A percentile compares a stretch with the other conserved stretches of the same genome.
Conservation (phyloP, 257 asterid species). For the Lycium ferocissimum region DNA sequence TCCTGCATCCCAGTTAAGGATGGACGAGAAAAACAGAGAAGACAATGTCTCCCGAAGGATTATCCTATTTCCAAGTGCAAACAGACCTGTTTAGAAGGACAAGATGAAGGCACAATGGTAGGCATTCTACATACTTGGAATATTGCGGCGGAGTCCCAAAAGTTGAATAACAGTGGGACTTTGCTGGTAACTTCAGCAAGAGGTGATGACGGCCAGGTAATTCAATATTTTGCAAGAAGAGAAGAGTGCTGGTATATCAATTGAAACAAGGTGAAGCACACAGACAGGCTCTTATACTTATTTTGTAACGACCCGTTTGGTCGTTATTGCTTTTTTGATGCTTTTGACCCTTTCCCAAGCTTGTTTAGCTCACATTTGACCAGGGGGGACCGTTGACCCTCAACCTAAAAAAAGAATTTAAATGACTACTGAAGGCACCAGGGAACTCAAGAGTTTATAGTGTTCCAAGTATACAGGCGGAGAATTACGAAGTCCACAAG, state of each 20-base stretch:
- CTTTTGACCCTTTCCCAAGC: too few relatives aligned
- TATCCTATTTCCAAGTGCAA: neutral
- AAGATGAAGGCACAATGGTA: neutral
- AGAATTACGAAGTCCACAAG: too few relatives aligned
- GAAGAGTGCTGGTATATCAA: too few relatives aligned
- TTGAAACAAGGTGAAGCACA: too few relatives aligned
- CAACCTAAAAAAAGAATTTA: neutral
- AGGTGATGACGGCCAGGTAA: neutral
- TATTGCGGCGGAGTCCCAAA: neutral
- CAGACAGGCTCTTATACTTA: too few relatives aligned
- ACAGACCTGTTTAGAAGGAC: neutral
- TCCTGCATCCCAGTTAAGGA: neutral
- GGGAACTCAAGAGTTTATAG: neutral
- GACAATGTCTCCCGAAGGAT: neutral
- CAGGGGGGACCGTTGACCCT: too few relatives aligned
- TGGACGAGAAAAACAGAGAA: constrained; percentile 3
- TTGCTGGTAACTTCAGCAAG: neutral
- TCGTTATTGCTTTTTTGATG: too few relatives aligned
- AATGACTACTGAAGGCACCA: neutral
- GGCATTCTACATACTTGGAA: neutral
- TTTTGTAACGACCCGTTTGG: too few relatives aligned
- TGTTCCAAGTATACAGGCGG: too few relatives aligned
- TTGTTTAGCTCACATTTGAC: too few relatives aligned
- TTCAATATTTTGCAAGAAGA: neutral
- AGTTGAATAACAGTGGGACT: neutral